Percentiles rank a stretch among this genome's conserved stretches.
Conservation (phyloP, 2,329 filamentous ascomycete species). For the Phaeophleospora eucalypticola region DNA sequence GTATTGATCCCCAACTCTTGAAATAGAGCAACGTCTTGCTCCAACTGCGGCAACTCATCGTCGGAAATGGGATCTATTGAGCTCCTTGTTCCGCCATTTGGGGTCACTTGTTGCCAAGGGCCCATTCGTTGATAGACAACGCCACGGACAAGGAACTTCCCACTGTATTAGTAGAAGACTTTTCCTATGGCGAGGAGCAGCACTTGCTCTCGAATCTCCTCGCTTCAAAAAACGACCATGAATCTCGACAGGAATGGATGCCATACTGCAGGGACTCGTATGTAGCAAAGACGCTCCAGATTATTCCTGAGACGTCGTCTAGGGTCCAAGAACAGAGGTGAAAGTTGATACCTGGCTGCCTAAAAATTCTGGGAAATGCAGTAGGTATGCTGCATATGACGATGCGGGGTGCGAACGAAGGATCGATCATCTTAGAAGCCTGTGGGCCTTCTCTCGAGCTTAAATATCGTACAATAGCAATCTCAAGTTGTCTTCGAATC, state of each 20-base stretch:
- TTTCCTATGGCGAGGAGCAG: background rate
- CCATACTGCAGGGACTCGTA: no score
- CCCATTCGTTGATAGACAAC: conserved; percentile 7
- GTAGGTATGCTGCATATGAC: no score
- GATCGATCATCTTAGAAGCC: no score
- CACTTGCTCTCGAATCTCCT: background rate
- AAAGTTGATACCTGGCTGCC: no score
- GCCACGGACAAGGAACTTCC: conserved; percentile 13
- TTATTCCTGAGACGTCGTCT: no score
- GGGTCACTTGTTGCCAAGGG: background rate
- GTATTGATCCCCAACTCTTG: conserved; percentile 15
- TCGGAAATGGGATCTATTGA: conserved; percentile 9
- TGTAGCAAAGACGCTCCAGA: no score
- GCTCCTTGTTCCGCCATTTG: background rate
- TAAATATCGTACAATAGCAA: no score
- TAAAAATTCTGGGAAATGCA: no score
- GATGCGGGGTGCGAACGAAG: no score
- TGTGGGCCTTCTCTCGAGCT: no score
- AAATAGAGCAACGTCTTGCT: conserved; percentile 7
- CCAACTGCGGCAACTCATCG: conserved; percentile 4
- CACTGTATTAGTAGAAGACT: background rate
- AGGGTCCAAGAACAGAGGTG: no score
- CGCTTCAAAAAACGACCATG: background rate
- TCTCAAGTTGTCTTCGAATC: no score
- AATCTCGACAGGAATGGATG: background rate